These are phyloP conservation scores for Fusarium globosum DNA, from an alignment of 2,329 filamentous ascomycete species.

Conservation along the genomic window DNA sequence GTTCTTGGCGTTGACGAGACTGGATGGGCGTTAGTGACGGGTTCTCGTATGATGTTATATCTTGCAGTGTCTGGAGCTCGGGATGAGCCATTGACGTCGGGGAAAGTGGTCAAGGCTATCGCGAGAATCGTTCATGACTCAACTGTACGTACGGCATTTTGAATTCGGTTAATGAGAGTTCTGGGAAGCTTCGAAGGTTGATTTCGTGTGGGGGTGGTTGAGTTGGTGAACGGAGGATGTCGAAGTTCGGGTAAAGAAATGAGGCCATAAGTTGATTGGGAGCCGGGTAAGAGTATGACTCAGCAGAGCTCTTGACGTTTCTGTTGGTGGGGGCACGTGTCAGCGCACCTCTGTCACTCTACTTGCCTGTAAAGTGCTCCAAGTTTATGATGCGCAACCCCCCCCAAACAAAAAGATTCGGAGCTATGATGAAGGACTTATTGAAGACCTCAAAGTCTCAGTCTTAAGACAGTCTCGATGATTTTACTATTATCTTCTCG, in stretches of 20 bases:
- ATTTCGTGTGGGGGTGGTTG: constrained; percentile 41
- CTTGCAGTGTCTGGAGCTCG: constrained; percentile 16
- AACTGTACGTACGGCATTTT: constrained; percentile 57
- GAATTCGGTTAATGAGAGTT: constrained; percentile 43
- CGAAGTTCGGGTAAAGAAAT: constrained; percentile 50
- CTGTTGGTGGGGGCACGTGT: constrained; percentile 43
- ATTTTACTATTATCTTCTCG: neutral
- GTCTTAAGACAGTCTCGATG: constrained; percentile 3
- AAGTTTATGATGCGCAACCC: constrained; percentile 17
- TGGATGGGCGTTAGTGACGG: constrained; percentile 49
- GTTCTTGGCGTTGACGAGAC: constrained; percentile 78
- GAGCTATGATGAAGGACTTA: constrained; percentile 6
- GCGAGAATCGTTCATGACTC: constrained; percentile 15
- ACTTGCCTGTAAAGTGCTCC: constrained; percentile 1
- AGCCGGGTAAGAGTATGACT: constrained; percentile 48
- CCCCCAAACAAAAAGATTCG: constrained; percentile 24
- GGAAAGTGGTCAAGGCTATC: constrained; percentile 10
- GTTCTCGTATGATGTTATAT: constrained; percentile 44
- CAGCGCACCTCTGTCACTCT: neutral
- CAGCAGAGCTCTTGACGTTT: constrained; percentile 44
- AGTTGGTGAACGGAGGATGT: constrained; percentile 45
- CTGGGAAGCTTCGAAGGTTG: constrained; percentile 37
- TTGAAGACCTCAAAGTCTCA: neutral
- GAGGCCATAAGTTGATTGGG: constrained; percentile 54
- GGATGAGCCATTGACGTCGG: constrained; percentile 44